Base-by-base conservation (phyloP, 176 grass and related monocot species). In the Thalia dealbata region DNA sequence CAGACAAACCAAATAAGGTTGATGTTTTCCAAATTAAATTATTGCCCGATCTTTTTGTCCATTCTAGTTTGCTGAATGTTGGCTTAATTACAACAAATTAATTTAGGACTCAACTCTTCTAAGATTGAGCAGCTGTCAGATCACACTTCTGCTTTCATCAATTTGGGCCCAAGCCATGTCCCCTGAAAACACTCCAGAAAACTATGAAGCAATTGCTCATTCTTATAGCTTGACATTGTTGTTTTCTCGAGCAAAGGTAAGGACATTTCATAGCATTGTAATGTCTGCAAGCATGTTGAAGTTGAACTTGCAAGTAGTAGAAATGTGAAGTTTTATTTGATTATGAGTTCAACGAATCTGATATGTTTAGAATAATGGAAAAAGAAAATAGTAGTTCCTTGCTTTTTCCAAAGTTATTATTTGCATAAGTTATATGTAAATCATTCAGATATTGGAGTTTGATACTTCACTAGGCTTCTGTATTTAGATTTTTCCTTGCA, bases 151-250 rank as follows among this genome's bases (percentile, higher is more conserved):
- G 73, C 67, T 99, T 38, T 88, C 95, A 69, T 99, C 90, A 72
- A 88, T 99, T 75, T 99, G 95, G 95, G 87, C 88, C 76, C 95
- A 99, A 81, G 90, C 87, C 19, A 81, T 70, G 78, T 99, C 87
- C 50, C 86, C 74, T 73, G 78, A 81, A 83, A 99, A 93, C 76
- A 78, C 75, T 86, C 95, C 90, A 72, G 79, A 87, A 46, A 99
- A 93, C 64, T 99, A 93, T 78, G 90, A 99, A 93, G 95, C 95
- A 45, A 93, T 99, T 85, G 95, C 90, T 78, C 84, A 99, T 84
- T 90, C 90, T 64, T 99, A 93, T 79, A 88, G 95, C 74, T 81
- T 99, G 77, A 81, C 85, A 73, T 73, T 99, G 58, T 74, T 99
- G 46, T 99, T 99, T 78, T 91, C 87, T 83, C 83, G 87, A 83